A percentile compares a stretch with the other conserved stretches of the same genome.
phyloP scores from a whole-genome alignment of 2,329 filamentous ascomycete genomes.

The Niveomyces coronatus region DNA sequence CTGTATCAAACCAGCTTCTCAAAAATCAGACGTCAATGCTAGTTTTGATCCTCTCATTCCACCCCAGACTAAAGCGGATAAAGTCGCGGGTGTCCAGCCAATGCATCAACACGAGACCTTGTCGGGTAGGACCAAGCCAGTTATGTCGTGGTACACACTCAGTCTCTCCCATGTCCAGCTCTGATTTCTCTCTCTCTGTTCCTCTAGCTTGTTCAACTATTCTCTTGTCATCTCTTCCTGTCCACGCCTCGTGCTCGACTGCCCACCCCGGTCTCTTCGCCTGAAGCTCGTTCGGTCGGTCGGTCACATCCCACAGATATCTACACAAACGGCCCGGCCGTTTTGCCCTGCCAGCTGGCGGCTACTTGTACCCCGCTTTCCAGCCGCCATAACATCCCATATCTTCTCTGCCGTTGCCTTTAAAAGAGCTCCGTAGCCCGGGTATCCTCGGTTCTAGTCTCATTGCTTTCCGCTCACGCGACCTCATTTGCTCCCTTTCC shows the following conservation, averaged over 20 bases:
- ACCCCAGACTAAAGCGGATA: no score
- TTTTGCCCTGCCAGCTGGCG: constrained; percentile 9
- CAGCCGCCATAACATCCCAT: background rate
- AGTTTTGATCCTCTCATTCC: background rate
- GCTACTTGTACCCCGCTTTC: constrained; percentile 5
- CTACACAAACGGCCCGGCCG: constrained; percentile 1
- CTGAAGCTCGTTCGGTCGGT: background rate
- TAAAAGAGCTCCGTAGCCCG: background rate
- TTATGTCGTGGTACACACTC: no score
- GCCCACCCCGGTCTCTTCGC: no score
- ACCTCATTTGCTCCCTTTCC: background rate
- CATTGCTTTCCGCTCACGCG: background rate
- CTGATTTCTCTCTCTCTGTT: no score
- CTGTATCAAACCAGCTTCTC: background rate
- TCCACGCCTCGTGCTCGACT: background rate
- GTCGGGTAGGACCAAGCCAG: no score
- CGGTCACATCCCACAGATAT: background rate
- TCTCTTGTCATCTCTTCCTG: background rate
- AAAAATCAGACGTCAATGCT: background rate
- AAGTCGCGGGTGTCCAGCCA: no score
- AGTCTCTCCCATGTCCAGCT: no score
- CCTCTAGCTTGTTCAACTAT: background rate
- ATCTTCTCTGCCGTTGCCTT: no score
- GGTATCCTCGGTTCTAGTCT: background rate
- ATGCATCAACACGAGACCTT: no score